phyloP scores from a whole-genome alignment of 495 filamentous ascomycete species.

The Penicillium bialowiezense region DNA sequence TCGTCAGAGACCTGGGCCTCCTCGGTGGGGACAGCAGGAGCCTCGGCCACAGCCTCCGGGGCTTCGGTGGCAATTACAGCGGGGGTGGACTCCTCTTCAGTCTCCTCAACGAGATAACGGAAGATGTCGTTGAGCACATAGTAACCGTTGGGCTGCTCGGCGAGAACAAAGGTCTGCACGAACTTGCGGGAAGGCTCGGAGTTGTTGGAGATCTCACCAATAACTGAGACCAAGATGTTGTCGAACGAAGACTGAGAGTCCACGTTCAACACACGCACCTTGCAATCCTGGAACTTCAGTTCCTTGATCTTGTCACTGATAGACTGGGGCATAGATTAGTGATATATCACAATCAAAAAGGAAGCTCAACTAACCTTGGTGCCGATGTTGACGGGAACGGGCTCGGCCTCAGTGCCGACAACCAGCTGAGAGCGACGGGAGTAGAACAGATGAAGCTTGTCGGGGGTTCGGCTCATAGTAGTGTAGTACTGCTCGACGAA shows the following conservation, averaged over 20 bases:
- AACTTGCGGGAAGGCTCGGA: conserved; percentile 88
- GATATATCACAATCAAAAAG: background rate
- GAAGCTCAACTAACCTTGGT: conserved; percentile 63
- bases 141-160: conserved; percentile 93
- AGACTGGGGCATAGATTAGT: conserved; percentile 48
- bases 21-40: conserved; percentile 32
- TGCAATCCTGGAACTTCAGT: conserved; percentile 94
- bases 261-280: conserved; percentile 96
- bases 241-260: conserved; percentile 90
- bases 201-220: conserved; percentile 96
- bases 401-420: conserved; percentile 81
- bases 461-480: conserved; percentile 87
- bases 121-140: conserved; percentile 99
- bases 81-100: conserved; percentile 65
- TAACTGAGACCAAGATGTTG: conserved; percentile 94
- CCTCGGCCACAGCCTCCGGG: conserved; percentile 18
- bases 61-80: conserved; percentile 39
- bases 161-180: conserved; percentile 96
- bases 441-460: conserved; percentile 90
- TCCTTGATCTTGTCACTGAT: conserved; percentile 93
- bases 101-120: conserved; percentile 76
- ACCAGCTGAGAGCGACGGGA: conserved; percentile 79
- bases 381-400: conserved; percentile 77
- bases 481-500: conserved; percentile 99
- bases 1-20: conserved; percentile 34